Conservation (phyloP, 441 rosid genomes). For the Syzygium malaccense region DNA sequence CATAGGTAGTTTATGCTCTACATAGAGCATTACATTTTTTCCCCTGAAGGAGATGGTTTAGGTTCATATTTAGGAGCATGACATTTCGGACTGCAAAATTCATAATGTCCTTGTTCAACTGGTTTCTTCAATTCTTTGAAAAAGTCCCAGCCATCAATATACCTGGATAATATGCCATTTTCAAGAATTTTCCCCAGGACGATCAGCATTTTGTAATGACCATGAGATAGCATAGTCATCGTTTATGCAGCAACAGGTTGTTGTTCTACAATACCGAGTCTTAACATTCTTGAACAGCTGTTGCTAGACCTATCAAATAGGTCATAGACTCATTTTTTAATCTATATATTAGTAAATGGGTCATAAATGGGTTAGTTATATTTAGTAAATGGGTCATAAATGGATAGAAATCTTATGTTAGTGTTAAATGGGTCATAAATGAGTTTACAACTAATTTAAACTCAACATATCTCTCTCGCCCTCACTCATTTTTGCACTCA, state of each 20-base stretch:
- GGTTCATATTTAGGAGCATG: not conserved
- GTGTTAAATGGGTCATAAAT: too few relatives aligned
- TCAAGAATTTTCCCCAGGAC: not conserved
- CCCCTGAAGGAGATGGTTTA: not conserved
- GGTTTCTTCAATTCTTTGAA: not conserved
- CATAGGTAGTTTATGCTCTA: not conserved
- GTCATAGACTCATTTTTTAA: too few relatives aligned
- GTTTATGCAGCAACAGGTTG: not conserved
- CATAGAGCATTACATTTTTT: not conserved
- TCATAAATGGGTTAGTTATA: too few relatives aligned
- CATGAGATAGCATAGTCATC: not conserved
- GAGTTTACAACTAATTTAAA: too few relatives aligned
- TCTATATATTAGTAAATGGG: too few relatives aligned
- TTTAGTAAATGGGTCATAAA: too few relatives aligned
- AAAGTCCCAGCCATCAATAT: not conserved
- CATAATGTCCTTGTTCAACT: not conserved
- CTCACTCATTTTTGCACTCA: too few relatives aligned
- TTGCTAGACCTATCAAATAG: not conserved
- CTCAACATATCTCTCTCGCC: too few relatives aligned
- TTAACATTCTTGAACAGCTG: not conserved
- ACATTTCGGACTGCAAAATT: not conserved
- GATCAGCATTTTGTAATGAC: not conserved
- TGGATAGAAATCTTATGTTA: too few relatives aligned
- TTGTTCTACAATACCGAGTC: not conserved
- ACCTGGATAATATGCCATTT: not conserved